Percentiles rank a stretch among this genome's conserved stretches.
Evolutionary conservation across 371 early-diverging fungal genomes (phyloP).

Genomic region (Mucor sp.): DNA sequence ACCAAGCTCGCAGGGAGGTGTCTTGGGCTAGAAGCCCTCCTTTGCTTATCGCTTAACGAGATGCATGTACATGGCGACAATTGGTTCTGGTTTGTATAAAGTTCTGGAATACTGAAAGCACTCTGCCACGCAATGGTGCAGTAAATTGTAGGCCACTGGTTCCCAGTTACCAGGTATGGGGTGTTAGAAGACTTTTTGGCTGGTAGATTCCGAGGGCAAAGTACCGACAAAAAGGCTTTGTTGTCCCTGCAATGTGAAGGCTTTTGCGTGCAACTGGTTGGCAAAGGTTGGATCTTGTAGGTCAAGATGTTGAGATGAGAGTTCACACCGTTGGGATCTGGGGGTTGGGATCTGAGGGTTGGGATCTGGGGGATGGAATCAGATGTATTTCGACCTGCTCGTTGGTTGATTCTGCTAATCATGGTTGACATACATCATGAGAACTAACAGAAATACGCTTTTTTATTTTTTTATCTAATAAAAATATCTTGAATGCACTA

Average conservation of each 20-base stretch:
- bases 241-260: not conserved
- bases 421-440: not conserved
- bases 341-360: not conserved
- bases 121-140: too few relatives aligned
- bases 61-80: too few relatives aligned
- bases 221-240: not conserved
- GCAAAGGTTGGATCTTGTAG: not conserved
- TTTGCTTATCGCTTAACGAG: too few relatives aligned
- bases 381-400: not conserved
- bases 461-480: not conserved
- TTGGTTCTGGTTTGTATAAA: too few relatives aligned
- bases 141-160: not conserved
- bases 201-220: not conserved
- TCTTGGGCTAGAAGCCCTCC: too few relatives aligned
- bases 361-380: not conserved
- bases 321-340: not conserved
- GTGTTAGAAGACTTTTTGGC: not conserved
- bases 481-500: too few relatives aligned
- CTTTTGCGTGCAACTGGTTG: not conserved
- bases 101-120: too few relatives aligned
- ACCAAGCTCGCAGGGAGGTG: too few relatives aligned
- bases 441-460: not conserved
- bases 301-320: not conserved
- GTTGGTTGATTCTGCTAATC: not conserved
- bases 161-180: not conserved